Percentiles rank a stretch among this genome's conserved stretches.
phyloP scores from a whole-genome alignment of 148 eudicot species.

The Arctostaphylos glauca region DNA sequence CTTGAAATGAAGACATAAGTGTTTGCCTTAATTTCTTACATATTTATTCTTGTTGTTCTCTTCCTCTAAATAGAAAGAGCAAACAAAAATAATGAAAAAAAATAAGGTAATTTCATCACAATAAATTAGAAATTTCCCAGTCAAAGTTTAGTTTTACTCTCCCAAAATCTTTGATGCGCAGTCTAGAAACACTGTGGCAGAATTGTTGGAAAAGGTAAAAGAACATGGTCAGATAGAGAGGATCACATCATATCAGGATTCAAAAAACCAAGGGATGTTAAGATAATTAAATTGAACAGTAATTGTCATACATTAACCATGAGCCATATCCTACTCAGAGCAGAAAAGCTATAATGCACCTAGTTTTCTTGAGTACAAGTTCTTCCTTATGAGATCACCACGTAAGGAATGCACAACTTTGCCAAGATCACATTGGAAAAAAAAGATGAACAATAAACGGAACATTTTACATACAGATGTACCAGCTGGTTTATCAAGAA shows the following conservation, averaged over 20 bases:
- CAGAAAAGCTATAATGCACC: not conserved
- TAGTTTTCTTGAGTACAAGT: not conserved
- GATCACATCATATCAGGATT: not conserved
- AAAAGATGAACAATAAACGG: not conserved
- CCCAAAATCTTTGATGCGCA: not conserved
- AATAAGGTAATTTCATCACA: not conserved
- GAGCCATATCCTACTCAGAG: not conserved
- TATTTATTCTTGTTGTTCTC: not conserved
- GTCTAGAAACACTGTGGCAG: not conserved
- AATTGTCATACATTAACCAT: not conserved
- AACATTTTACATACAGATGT: slow-evolving; percentile 70
- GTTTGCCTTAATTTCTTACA: not conserved
- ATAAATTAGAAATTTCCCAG: not conserved
- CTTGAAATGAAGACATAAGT: not conserved
- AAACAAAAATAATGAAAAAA: not conserved
- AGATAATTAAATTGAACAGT: not conserved
- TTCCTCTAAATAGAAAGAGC: not conserved
- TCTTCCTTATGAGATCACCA: not conserved
- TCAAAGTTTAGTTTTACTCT: not conserved
- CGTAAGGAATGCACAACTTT: not conserved
- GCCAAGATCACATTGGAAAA: not conserved
- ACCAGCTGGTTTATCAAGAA: slow-evolving; percentile 95
- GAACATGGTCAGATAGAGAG: not conserved
- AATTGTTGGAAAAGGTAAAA: not conserved
- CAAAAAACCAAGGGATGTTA: not conserved